Evolutionary conservation across 2,329 filamentous ascomycete genomes (phyloP).

Genomic region (Hymenoscyphus infarciens): DNA sequence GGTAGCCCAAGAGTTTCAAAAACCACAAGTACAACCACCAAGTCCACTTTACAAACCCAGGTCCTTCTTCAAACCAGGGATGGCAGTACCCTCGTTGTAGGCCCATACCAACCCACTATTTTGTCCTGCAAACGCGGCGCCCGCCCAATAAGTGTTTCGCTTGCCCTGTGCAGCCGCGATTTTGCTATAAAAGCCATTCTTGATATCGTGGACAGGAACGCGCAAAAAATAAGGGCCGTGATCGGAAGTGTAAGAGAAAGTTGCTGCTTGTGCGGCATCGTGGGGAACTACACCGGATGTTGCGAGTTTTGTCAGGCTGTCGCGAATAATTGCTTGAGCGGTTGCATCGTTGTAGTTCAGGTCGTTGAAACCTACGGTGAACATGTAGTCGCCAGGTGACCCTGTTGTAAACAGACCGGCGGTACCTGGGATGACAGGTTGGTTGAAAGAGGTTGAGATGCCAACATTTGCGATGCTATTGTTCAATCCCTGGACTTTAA

Average conservation of each 20-base stretch:
- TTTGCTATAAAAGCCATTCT: neutral
- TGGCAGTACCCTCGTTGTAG: neutral
- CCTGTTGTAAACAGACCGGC: neutral
- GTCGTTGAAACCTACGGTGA: neutral
- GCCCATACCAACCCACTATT: neutral
- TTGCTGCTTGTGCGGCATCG: neutral
- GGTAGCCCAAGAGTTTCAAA: no score
- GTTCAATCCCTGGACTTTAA: neutral
- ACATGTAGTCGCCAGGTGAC: neutral
- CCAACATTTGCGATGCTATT: neutral
- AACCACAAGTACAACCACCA: no score
- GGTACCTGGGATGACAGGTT: neutral
- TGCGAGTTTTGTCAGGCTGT: neutral
- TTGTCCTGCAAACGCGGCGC: neutral
- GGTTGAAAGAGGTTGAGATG: neutral
- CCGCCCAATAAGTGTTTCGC: neutral
- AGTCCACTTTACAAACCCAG: neutral
- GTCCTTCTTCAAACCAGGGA: slow-evolving; percentile 1
- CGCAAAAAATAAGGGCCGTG: neutral
- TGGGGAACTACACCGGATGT: neutral
- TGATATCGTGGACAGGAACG: neutral
- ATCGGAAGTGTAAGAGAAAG: neutral
- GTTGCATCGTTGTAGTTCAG: neutral
- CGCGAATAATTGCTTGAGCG: neutral
- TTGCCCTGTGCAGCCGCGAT: neutral